Conservation (phyloP, 148 eudicot species). For the Agrostemma githago region DNA sequence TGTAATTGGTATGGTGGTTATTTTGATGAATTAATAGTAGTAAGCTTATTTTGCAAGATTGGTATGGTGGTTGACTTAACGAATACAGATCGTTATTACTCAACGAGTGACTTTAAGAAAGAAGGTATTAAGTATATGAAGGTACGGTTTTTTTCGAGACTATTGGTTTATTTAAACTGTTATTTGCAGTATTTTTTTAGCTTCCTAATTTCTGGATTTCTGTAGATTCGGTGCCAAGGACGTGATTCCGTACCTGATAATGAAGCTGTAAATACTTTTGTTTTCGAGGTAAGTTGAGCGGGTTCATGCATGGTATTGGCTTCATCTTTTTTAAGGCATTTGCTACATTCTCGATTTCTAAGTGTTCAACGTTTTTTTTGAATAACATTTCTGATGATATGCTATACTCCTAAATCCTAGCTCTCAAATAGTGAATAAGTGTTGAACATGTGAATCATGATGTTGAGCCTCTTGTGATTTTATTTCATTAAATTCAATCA, state of each 20-base stretch:
- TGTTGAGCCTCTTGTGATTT: neutral
- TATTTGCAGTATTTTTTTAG: constrained; percentile 4
- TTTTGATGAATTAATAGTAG: neutral
- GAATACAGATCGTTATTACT: constrained; percentile 91
- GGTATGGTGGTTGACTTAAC: constrained; percentile 98
- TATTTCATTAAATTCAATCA: neutral
- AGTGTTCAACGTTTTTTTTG: neutral
- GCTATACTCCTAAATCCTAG: neutral
- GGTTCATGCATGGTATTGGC: neutral
- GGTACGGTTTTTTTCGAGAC: constrained; percentile 38
- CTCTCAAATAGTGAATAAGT: neutral
- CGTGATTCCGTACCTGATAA: constrained; percentile 97
- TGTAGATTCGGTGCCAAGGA: constrained; percentile 88
- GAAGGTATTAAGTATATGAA: constrained; percentile 87
- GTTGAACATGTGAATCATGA: neutral
- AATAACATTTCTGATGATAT: neutral
- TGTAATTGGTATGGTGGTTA: no score
- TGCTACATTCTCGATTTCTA: neutral
- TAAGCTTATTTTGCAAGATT: constrained; percentile 46
- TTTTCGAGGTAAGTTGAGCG: constrained; percentile 62
- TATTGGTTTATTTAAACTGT: neutral
- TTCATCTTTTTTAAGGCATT: neutral
- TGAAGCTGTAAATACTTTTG: constrained; percentile 84
- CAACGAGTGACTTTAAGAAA: constrained; percentile 55
- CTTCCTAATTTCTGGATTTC: neutral